Conservation (phyloP, 257 asterid genomes). For the Solanum paucissectum region DNA sequence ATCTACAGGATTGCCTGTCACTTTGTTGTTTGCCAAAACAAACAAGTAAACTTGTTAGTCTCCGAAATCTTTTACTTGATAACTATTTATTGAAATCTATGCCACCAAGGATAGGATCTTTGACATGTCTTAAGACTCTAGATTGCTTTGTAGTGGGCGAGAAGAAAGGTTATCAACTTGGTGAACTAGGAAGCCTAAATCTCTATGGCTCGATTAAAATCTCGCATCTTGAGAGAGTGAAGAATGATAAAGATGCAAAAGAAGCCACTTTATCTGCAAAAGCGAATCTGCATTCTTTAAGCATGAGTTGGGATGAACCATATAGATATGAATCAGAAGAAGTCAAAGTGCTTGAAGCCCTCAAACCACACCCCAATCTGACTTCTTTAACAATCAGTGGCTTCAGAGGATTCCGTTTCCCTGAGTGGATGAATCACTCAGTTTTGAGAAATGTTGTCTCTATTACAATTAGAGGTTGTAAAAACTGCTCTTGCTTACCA, state of each 20-base stretch:
- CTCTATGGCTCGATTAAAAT: background rate
- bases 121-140: background rate
- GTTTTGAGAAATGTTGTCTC: background rate
- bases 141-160: accelerated
- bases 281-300: background rate
- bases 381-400: background rate
- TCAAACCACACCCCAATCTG: background rate
- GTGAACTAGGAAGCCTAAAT: background rate
- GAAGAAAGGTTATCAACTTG: background rate
- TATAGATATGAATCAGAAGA: background rate
- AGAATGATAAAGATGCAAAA: background rate
- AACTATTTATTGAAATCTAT: accelerated
- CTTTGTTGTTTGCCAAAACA: background rate
- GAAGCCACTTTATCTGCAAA: background rate
- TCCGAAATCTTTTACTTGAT: background rate
- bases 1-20: accelerated
- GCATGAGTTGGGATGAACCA: background rate
- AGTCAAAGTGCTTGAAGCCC: background rate
- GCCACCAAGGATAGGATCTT: background rate
- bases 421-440: background rate
- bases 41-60: background rate
- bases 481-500: background rate
- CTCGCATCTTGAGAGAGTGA: background rate
- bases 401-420: background rate
- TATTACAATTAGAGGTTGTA: accelerated